Conservation (phyloP, 495 filamentous ascomycete genomes). For the Talaromyces ruber region DNA sequence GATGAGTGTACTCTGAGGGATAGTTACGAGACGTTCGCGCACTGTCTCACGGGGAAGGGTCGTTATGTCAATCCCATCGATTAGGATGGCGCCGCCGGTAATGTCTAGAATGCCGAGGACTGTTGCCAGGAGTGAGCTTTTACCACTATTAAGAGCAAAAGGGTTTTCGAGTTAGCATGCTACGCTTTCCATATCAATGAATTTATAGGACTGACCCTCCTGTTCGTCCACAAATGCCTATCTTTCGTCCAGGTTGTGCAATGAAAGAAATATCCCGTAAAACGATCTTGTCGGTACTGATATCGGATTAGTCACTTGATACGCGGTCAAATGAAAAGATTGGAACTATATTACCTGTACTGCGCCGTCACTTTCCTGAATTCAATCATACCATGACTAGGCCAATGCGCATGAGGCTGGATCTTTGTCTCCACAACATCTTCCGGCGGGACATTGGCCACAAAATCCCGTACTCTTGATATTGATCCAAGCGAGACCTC, state of each 20-base stretch:
- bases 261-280: slow-evolving; percentile 41
- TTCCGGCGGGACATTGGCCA: slow-evolving; percentile 37
- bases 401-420: not conserved
- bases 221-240: slow-evolving; percentile 41
- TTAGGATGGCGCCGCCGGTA: slow-evolving; percentile 27
- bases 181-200: not conserved
- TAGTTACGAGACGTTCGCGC: slow-evolving; percentile 36
- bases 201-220: slow-evolving; percentile 5
- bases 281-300: slow-evolving; percentile 17
- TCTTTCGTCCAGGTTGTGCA: slow-evolving; percentile 46
- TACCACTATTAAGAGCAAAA: slow-evolving; percentile 24
- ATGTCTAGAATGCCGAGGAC: slow-evolving; percentile 47
- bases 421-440: slow-evolving; percentile 28
- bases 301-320: not conserved
- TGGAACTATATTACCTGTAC: slow-evolving; percentile 8
- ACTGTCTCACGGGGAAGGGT: slow-evolving; percentile 36
- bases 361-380: not conserved
- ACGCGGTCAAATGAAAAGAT: slow-evolving; percentile 16
- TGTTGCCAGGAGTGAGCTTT: slow-evolving; percentile 38
- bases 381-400: not conserved
- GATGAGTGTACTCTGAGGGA: slow-evolving; percentile 52
- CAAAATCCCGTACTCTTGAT: slow-evolving; percentile 47
- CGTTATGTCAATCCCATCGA: slow-evolving; percentile 42
- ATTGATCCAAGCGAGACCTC: slow-evolving; percentile 51
- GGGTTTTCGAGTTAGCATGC: not conserved